phyloP scores from a whole-genome alignment of 23 red algal genomes.

The Gracilaria domingensis region DNA sequence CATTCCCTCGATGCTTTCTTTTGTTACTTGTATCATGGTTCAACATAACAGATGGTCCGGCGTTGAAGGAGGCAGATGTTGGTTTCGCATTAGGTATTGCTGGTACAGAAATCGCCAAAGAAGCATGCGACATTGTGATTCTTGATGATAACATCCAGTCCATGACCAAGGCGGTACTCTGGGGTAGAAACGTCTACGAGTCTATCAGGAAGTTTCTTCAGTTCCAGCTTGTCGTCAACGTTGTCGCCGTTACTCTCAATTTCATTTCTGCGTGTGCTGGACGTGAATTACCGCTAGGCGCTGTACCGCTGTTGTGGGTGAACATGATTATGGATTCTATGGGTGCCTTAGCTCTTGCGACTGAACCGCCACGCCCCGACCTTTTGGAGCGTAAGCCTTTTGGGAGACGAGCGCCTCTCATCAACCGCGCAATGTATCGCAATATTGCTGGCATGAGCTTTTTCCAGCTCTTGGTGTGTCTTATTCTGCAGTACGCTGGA shows the following conservation, averaged over 20 bases:
- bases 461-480: conserved; percentile 82
- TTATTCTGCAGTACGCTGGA: conserved; percentile 82
- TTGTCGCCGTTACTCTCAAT: conserved; percentile 91
- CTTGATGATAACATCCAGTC: conserved; percentile 91
- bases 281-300: conserved; percentile 69
- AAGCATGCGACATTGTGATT: conserved; percentile 93
- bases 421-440: conserved; percentile 91
- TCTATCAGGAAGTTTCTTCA: conserved; percentile 94
- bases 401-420: conserved; percentile 85
- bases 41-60: conserved; percentile 69
- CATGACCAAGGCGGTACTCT: conserved; percentile 94
- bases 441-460: conserved; percentile 85
- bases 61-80: conserved; percentile 90
- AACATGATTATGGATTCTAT: conserved; percentile 99
- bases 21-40: background rate
- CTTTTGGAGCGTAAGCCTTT: conserved; percentile 84
- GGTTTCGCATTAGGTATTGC: conserved; percentile 91
- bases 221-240: conserved; percentile 95
- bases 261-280: conserved; percentile 92
- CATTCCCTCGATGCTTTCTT: background rate
- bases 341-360: conserved; percentile 95
- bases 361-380: conserved; percentile 82
- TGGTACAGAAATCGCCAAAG: conserved; percentile 96
- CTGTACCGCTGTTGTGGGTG: conserved; percentile 95
- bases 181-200: conserved; percentile 90